These are phyloP conservation scores for Alisma plantagoaquatica DNA, from an alignment of 106 monocot genomes.

Conservation along the genomic window DNA sequence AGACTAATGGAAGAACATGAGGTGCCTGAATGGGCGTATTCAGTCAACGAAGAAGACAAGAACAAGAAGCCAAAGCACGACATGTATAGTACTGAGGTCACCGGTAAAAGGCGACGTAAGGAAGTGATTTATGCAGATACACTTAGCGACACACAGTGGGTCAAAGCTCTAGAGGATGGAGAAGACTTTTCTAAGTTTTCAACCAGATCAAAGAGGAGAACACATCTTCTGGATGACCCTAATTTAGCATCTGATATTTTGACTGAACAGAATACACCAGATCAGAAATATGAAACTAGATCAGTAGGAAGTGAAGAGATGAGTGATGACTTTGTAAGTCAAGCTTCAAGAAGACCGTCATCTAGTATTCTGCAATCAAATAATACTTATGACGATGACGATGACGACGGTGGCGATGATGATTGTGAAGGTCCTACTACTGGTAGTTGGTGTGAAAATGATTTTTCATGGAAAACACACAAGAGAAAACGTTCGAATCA, in stretches of 20 bases:
- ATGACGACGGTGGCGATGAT: constrained; percentile 32
- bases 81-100: constrained; percentile 7
- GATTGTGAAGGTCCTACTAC: constrained; percentile 32
- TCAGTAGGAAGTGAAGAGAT: constrained; percentile 25
- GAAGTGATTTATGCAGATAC: constrained; percentile 84
- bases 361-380: constrained; percentile 6
- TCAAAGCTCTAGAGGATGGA: constrained; percentile 71
- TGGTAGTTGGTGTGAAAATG: constrained; percentile 38
- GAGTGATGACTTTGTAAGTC: constrained; percentile 27
- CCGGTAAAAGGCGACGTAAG: constrained; percentile 66
- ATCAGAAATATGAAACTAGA: constrained; percentile 18
- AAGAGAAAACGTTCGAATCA: constrained; percentile 72
- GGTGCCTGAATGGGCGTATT: constrained; percentile 92
- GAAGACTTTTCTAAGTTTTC: constrained; percentile 51
- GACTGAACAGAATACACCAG: constrained; percentile 9
- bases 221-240: constrained; percentile 10
- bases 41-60: constrained; percentile 22
- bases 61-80: constrained; percentile 9
- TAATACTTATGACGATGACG: constrained; percentile 45
- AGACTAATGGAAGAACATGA: constrained; percentile 90
- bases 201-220: constrained; percentile 33
- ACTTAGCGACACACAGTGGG: constrained; percentile 82
- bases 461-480: constrained; percentile 62
- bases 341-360: constrained; percentile 14
- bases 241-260: constrained; percentile 10